These are phyloP conservation scores for Venturia carpophila DNA, from an alignment of 2,329 filamentous ascomycete genomes.

Conservation along the genomic window DNA sequence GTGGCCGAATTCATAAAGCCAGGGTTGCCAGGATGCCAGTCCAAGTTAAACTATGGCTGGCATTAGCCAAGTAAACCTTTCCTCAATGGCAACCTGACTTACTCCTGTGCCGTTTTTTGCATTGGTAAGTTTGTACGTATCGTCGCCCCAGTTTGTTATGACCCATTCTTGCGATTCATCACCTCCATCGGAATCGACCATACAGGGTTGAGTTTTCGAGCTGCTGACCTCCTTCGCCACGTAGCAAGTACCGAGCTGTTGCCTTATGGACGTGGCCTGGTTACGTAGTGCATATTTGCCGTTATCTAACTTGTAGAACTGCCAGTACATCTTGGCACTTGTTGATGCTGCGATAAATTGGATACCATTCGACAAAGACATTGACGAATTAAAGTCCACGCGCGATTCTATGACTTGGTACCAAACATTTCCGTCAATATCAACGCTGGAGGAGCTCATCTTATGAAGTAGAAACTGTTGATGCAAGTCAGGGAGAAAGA, in stretches of 20 bases:
- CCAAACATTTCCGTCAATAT: slow-evolving; percentile 17
- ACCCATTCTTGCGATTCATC: slow-evolving; percentile 15
- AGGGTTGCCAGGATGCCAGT: slow-evolving; percentile 11
- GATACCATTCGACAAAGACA: not conserved
- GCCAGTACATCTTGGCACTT: slow-evolving; percentile 11
- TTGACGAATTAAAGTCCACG: slow-evolving; percentile 16
- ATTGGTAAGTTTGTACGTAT: slow-evolving; percentile 13
- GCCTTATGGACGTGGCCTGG: not conserved
- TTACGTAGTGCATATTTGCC: slow-evolving; percentile 9
- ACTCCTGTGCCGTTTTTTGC: slow-evolving; percentile 13
- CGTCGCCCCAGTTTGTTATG: slow-evolving; percentile 12
- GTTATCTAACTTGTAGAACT: slow-evolving; percentile 9
- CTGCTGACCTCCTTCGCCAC: slow-evolving; percentile 2
- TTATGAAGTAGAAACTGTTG: not conserved
- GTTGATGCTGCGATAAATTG: not conserved
- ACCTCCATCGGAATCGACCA: slow-evolving; percentile 5
- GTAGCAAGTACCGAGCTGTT: slow-evolving; percentile 17
- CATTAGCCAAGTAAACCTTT: not conserved
- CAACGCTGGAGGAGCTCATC: not conserved
- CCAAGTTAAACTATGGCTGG: not conserved
- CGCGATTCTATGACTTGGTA: slow-evolving; percentile 13
- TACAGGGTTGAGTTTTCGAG: slow-evolving; percentile 12
- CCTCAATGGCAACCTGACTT: not conserved
- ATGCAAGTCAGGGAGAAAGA: not conserved
- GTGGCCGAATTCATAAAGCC: not conserved